These are phyloP conservation scores for Arctostaphylos glauca DNA, from an alignment of 148 eudicot genomes.

Conservation along the genomic window DNA sequence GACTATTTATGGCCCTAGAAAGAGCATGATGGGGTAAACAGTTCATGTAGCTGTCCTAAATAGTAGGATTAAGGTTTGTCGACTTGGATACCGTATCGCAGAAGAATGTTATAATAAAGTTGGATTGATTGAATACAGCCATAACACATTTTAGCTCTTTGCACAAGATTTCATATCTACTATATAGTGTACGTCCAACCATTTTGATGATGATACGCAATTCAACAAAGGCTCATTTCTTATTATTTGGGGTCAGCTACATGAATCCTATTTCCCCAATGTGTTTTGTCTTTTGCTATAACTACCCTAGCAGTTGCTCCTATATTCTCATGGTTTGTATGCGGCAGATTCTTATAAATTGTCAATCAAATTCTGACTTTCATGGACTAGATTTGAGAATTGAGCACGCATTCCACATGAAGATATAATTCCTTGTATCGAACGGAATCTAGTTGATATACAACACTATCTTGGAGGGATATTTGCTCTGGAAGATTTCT, in stretches of 20 bases:
- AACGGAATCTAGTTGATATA: not conserved
- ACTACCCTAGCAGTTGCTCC: constrained; percentile 1
- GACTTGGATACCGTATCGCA: not conserved
- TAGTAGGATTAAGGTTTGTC: not conserved
- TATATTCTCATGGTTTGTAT: constrained; percentile 1
- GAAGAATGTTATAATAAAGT: not conserved
- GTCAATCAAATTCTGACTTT: not conserved
- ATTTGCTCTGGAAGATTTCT: not conserved
- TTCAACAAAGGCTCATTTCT: not conserved
- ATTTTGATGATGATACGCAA: not conserved
- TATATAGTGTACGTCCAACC: not conserved
- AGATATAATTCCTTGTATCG: not conserved
- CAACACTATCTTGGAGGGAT: not conserved
- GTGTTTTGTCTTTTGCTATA: constrained; percentile 8
- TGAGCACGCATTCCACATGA: not conserved
- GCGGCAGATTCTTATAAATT: not conserved
- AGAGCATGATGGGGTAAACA: not conserved
- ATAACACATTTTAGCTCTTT: not conserved
- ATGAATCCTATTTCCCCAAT: not conserved
- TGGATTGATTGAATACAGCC: not conserved
- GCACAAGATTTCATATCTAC: not conserved
- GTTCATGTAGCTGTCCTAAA: constrained; percentile 7
- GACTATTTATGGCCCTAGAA: not conserved
- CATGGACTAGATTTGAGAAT: not conserved
- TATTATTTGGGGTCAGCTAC: not conserved